Base-by-base conservation (phyloP, 805 yeast genomes). In the Vanderwaltozyma tropicalis region DNA sequence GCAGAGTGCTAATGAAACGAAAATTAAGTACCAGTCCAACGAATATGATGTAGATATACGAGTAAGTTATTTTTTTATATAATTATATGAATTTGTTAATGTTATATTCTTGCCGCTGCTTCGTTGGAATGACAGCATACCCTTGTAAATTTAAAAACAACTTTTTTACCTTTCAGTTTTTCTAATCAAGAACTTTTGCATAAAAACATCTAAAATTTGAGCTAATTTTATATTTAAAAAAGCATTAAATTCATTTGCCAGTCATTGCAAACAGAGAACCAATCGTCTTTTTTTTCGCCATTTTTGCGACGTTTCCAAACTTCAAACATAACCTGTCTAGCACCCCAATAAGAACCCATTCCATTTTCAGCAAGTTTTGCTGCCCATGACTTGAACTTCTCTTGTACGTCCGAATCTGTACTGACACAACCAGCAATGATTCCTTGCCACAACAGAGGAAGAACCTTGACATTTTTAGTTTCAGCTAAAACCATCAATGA, bases 391-490 rank as follows among this genome's bases (percentile, higher is more conserved):
- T 74, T 78, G 60, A 75, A 84, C 28, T 84, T 78, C 41, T 68
- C 60, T 45, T 82, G 89, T 25, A 79, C 59, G 21, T 66, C 66
- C 1, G 59, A 48, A 4, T 78, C 73, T 41, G 74, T 71, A 9
- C 87, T 79, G 42, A 83, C 87, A 50, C 92, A 80, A 0, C 94
- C 95, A 1, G 89, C 87, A 32, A 86, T 78, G 47, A 86, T 85
- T 0, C 92, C 94, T 52, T 82, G 89, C 89, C 94, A 86, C 48
- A 85, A 75, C 24, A 84, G 62, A 3, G 95, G 95, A 26, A 80
- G 73, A 16, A 80, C 70, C 1, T 79, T 76, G 19, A 73, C 76
- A 16, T 67, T 62, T 15, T 63, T 56, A 3, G 45, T 43, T 7
- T 71, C 69, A 25, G 78, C 74, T 35, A 82, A 62, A 29, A 57